Conservation (phyloP, 495 filamentous ascomycete genomes). For the Neurospora cerealis region DNA sequence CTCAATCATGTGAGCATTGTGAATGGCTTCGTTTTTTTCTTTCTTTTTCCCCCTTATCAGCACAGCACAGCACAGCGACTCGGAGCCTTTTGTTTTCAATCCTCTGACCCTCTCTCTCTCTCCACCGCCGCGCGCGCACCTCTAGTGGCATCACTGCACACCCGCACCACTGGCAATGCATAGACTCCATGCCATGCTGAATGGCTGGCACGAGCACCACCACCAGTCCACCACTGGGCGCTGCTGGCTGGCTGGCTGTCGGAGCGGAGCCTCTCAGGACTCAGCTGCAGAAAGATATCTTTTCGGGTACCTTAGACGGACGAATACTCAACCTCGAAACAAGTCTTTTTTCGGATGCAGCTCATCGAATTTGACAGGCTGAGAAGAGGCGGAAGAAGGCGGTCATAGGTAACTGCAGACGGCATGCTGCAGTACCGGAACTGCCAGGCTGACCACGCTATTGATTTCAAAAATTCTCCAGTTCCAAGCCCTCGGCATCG, state of each 20-base stretch:
- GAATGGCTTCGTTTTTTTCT: no score
- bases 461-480: background rate
- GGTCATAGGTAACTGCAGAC: background rate
- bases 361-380: background rate
- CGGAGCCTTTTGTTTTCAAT: background rate
- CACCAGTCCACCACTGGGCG: background rate
- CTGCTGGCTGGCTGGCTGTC: background rate
- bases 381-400: background rate
- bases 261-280: background rate
- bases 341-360: background rate
- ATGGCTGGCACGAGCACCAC: background rate
- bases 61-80: background rate
- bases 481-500: background rate
- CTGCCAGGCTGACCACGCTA: background rate
- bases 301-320: background rate
- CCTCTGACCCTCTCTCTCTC: background rate
- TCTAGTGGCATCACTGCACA: background rate
- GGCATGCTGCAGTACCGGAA: background rate
- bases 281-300: background rate
- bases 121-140: background rate
- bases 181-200: background rate
- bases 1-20: no score
- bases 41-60: background rate
- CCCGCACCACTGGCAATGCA: background rate
- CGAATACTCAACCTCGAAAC: background rate